Conservation (phyloP, 805 yeast genomes). For the Metschnikowia koreensis region DNA sequence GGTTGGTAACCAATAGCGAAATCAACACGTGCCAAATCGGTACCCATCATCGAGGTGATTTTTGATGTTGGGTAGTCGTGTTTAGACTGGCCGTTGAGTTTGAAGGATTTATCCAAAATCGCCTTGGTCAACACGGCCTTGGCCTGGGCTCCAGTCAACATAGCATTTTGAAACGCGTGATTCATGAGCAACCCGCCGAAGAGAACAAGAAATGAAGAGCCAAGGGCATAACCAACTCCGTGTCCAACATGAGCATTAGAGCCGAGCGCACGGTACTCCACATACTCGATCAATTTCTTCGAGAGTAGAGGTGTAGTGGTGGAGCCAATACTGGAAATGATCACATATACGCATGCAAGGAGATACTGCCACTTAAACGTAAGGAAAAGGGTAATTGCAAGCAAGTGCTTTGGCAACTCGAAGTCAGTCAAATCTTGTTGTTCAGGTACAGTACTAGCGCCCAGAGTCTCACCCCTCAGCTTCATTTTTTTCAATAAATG, state of each 20-base stretch:
- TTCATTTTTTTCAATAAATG: constrained; percentile 27
- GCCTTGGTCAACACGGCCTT: constrained; percentile 72
- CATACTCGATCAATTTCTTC: constrained; percentile 37
- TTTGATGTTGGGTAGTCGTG: constrained; percentile 64
- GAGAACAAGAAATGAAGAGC: constrained; percentile 31
- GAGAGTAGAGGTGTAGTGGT: constrained; percentile 36
- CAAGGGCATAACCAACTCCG: constrained; percentile 44
- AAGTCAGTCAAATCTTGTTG: constrained; percentile 33
- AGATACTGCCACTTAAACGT: constrained; percentile 33
- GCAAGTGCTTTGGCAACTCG: constrained; percentile 23
- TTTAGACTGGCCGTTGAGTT: constrained; percentile 54
- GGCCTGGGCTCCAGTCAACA: constrained; percentile 65
- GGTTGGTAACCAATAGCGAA: constrained; percentile 71
- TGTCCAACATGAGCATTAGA: constrained; percentile 25
- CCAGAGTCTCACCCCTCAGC: constrained; percentile 24
- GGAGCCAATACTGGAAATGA: constrained; percentile 24
- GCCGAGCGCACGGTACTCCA: constrained; percentile 28
- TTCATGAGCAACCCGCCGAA: constrained; percentile 43
- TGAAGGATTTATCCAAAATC: constrained; percentile 65
- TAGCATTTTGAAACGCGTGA: constrained; percentile 60
- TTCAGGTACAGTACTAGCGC: constrained; percentile 16
- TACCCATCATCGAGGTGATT: constrained; percentile 74
- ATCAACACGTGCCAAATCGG: constrained; percentile 80
- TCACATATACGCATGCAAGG: constrained; percentile 22
- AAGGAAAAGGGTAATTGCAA: constrained; percentile 24